Base-by-base conservation (phyloP, 768 basidiomycete genomes). In the Termitomyces sp. region DNA sequence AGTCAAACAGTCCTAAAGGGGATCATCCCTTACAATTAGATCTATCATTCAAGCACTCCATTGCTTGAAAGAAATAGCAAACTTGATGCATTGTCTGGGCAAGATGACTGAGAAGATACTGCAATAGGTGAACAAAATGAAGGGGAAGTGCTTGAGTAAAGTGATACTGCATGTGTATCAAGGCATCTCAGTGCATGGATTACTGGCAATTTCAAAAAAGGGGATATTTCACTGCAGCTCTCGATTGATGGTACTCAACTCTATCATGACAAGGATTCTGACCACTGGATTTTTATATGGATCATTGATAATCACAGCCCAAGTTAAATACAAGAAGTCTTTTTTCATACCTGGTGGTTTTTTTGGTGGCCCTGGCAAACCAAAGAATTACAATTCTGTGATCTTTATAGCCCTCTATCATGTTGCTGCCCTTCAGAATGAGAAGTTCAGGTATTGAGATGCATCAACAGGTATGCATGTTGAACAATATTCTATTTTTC, bases 231-330 rank as follows among this genome's bases (percentile, higher is more conserved):
- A 0, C 57, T 76, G 0, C 51, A 70, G 20, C 20, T 71, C 4
- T 74, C 71, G 0, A 50, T 71, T 6, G 76, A 76, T 57, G 70
- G 74, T 8, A 68, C 71, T 1, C 76, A 77, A 54, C 68, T 76
- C 0, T 75, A 73, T 49, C 52, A 56, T 2, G 66, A 65, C 47
- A 76, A 75, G 63, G 45, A 51, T 12, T 75, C 72, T 4, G 25
- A 25, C 25, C 1, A 1, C 25, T 25, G 25, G 25, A 25, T 25
- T 25, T 25, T 25, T 25, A 25, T 25, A 25, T 25, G 1, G 25
- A 25, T 25, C 25, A 25, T 25, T 25, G 1, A 25, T 25, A 25
- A 25, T 25, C 1, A 1, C 25, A 25, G 25, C 25, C 25, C 25
- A 25, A 25, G 25, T 25, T 25, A 1, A 25, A 25, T 25, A 25